A percentile compares a stretch with the other conserved stretches of the same genome.
Evolutionary conservation across 2,329 filamentous ascomycete species (phyloP).

Genomic region (Botrytis squamosa): DNA sequence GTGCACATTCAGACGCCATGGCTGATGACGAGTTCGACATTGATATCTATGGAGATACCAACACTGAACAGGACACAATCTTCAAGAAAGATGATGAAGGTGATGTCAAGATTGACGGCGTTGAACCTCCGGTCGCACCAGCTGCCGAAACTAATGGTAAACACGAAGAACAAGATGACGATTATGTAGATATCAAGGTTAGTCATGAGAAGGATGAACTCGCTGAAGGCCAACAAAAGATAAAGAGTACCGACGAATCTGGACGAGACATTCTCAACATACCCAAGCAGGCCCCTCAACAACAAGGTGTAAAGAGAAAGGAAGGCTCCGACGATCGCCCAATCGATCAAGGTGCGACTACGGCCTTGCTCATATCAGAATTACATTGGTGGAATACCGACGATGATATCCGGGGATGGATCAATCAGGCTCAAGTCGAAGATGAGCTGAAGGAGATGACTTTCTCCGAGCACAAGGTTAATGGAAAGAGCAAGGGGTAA

Average conservation of each 20-base stretch:
- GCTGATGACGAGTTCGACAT: conserved; percentile 72
- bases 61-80: conserved; percentile 45
- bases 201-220: conserved; percentile 39
- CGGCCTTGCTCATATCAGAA: conserved; percentile 82
- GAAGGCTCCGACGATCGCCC: conserved; percentile 57
- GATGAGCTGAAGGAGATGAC: conserved; percentile 87
- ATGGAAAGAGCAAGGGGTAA: conserved; percentile 97
- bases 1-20: conserved; percentile 45
- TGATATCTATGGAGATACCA: conserved; percentile 66
- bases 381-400: conserved; percentile 97
- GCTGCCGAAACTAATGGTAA: conserved; percentile 30
- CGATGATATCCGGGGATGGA: conserved; percentile 89
- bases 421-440: conserved; percentile 75
- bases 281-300: conserved; percentile 43
- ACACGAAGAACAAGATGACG: conserved; percentile 43
- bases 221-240: conserved; percentile 43
- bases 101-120: conserved; percentile 41
- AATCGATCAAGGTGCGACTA: conserved; percentile 59
- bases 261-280: conserved; percentile 40
- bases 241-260: conserved; percentile 44
- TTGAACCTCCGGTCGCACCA: conserved; percentile 32
- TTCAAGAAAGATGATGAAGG: conserved; percentile 41
- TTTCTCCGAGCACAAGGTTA: conserved; percentile 98
- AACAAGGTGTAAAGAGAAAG: conserved; percentile 61
- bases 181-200: conserved; percentile 45